Evolutionary conservation across 345 rosid species (phyloP).

Genomic region (Gossypioides kirkii): DNA sequence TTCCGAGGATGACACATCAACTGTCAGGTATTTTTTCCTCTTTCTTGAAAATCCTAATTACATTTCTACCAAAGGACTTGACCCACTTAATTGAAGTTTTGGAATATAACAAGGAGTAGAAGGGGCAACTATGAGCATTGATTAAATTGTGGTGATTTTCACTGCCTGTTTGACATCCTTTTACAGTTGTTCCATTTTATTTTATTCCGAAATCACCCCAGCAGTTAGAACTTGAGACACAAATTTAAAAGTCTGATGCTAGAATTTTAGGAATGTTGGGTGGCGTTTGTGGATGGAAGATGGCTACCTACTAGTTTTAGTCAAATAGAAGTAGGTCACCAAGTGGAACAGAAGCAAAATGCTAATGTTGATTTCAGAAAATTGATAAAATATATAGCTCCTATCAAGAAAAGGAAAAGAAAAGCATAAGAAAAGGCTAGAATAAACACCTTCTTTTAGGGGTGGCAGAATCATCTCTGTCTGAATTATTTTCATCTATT

Average conservation of each 20-base stretch:
- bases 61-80: background rate
- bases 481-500: constrained; percentile 25
- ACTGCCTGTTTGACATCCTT: background rate
- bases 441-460: constrained; percentile 55
- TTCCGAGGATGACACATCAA: background rate
- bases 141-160: background rate
- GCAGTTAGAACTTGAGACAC: background rate
- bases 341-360: background rate
- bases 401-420: background rate
- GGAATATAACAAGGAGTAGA: background rate
- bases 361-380: background rate
- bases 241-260: background rate
- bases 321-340: background rate
- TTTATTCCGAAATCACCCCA: background rate
- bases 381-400: background rate
- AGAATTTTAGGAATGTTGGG: background rate
- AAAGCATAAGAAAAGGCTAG: background rate
- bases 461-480: constrained; percentile 42
- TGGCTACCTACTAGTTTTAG: background rate
- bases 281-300: background rate
- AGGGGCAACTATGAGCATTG: background rate
- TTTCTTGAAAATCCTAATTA: background rate
- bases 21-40: background rate
- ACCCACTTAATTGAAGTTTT: background rate
- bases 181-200: background rate